Conservation (phyloP, 2,329 filamentous ascomycete species). For the Fusarium sp. region DNA sequence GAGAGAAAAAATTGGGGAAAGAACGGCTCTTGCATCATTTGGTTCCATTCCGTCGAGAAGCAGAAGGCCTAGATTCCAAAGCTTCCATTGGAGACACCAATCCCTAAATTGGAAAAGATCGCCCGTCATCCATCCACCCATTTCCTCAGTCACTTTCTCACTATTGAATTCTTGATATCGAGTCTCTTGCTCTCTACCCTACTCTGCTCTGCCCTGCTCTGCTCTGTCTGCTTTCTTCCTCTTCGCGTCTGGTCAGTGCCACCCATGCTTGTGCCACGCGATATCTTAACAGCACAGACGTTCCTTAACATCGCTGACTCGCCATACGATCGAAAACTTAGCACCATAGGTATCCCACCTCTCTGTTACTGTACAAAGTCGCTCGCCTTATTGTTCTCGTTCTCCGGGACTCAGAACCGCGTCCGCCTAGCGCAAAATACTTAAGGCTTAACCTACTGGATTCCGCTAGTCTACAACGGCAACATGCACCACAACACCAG, state of each 20-base stretch:
- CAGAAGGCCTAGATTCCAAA: constrained; percentile 38
- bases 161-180: not conserved
- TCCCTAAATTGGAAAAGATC: constrained; percentile 37
- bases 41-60: constrained; percentile 33
- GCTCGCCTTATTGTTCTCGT: constrained; percentile 26
- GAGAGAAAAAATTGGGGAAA: constrained; percentile 29
- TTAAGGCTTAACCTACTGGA: not conserved
- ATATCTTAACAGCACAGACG: constrained; percentile 25
- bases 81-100: constrained; percentile 38
- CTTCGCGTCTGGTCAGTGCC: constrained; percentile 37
- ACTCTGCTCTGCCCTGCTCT: not conserved
- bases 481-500: constrained; percentile 17
- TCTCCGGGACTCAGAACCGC: constrained; percentile 34
- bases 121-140: constrained; percentile 1
- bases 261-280: constrained; percentile 43
- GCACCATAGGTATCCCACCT: constrained; percentile 10
- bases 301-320: constrained; percentile 10
- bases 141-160: not conserved
- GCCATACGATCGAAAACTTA: constrained; percentile 6
- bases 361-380: constrained; percentile 12
- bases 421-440: constrained; percentile 35
- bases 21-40: constrained; percentile 45
- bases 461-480: constrained; percentile 25
- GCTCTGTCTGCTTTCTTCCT: not conserved
- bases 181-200: not conserved